phyloP scores from a whole-genome alignment of 176 grass and related monocot species.

The Oryza brachyantha region DNA sequence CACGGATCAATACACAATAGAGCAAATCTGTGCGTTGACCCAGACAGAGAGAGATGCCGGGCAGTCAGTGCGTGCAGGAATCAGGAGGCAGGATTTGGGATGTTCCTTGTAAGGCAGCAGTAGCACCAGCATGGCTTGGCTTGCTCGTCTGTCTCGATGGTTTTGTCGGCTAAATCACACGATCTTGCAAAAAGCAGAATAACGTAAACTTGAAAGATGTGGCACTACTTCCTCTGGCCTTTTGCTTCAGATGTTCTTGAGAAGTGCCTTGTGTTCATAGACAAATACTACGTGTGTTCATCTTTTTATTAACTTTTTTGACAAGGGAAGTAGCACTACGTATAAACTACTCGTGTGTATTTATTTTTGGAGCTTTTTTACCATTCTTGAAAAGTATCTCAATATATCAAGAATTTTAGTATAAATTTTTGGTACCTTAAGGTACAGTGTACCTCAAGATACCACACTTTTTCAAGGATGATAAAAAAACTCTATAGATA shows the following conservation, averaged over 20 bases:
- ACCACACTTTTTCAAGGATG: too few species aligned
- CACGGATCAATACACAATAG: not conserved
- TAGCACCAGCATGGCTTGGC: not conserved
- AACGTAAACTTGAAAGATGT: not conserved
- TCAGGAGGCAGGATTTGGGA: not conserved
- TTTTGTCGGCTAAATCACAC: not conserved
- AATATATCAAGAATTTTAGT: too few species aligned
- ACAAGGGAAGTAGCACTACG: not conserved
- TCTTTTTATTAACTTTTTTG: too few species aligned
- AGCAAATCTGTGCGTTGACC: not conserved
- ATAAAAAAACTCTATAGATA: too few species aligned
- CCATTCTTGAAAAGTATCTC: too few species aligned
- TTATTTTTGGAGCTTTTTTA: too few species aligned
- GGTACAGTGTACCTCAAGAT: too few species aligned
- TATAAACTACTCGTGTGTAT: too few species aligned
- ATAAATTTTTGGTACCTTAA: too few species aligned
- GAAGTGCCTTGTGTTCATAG: not conserved
- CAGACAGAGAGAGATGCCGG: not conserved
- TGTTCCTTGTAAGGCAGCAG: not conserved
- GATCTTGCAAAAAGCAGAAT: not conserved
- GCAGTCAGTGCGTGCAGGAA: constrained; percentile 9
- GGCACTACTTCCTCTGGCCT: not conserved
- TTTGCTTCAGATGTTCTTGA: not conserved
- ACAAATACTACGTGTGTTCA: not conserved
- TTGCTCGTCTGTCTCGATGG: not conserved